These are phyloP conservation scores for Aquilaria agallochum DNA, from an alignment of 441 rosid genomes.

Conservation along the genomic window DNA sequence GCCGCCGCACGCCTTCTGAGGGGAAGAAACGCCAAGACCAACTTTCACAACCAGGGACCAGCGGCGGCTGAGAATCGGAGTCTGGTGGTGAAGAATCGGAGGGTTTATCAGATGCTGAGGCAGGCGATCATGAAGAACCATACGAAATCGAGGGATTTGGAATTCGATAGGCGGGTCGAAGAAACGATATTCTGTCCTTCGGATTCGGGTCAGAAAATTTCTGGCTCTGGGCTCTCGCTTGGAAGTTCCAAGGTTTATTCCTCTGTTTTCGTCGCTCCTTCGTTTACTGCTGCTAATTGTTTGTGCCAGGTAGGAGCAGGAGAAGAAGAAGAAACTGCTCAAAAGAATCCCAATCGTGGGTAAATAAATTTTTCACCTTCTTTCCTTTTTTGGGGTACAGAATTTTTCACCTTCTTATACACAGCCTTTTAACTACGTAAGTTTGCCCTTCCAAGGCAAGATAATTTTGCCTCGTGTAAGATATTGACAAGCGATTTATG, in stretches of 20 bases:
- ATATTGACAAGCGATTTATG: no score
- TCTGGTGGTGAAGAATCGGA: slow-evolving; percentile 19
- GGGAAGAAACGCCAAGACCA: slow-evolving; percentile 47
- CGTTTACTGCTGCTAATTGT: slow-evolving; percentile 25
- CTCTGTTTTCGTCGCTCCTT: slow-evolving; percentile 50
- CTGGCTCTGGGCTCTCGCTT: slow-evolving; percentile 22
- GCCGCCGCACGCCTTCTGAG: slow-evolving; percentile 48
- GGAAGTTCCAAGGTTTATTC: slow-evolving; percentile 55
- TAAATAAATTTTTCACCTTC: neutral
- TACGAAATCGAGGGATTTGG: slow-evolving; percentile 11
- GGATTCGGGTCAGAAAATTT: slow-evolving; percentile 3
- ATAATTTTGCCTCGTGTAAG: no score
- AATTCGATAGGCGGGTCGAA: slow-evolving; percentile 25
- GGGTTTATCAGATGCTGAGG: slow-evolving; percentile 29
- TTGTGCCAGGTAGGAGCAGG: slow-evolving; percentile 6
- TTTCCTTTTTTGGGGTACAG: neutral
- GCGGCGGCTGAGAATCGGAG: slow-evolving; percentile 8
- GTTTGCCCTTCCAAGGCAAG: no score
- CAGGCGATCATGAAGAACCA: slow-evolving; percentile 33
- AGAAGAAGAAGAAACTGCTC: neutral
- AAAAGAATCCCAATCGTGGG: neutral
- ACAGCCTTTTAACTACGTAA: no score
- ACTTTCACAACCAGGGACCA: slow-evolving; percentile 21
- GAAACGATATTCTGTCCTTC: slow-evolving; percentile 42
- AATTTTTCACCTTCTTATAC: neutral